phyloP scores from a whole-genome alignment of 2,329 filamentous ascomycete genomes.

The Xylaria sp. region DNA sequence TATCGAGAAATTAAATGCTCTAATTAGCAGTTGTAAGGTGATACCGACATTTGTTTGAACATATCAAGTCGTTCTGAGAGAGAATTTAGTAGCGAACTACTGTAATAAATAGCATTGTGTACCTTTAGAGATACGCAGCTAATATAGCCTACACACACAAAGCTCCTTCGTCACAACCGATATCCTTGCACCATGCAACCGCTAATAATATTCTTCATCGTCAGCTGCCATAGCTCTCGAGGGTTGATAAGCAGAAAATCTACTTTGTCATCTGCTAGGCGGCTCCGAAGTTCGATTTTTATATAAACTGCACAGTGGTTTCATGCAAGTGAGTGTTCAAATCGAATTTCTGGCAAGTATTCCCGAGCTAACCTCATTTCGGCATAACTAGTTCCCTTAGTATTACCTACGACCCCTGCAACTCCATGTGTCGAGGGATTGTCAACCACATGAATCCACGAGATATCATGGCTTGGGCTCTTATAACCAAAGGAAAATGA shows the following conservation, averaged over 20 bases:
- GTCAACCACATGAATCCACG: neutral
- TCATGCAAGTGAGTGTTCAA: neutral
- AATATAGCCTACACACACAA: neutral
- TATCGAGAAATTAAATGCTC: neutral
- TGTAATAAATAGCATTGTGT: neutral
- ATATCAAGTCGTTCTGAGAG: neutral
- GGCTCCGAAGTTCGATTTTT: neutral
- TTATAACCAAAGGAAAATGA: neutral
- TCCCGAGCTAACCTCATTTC: neutral
- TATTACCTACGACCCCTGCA: neutral
- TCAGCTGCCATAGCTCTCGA: neutral
- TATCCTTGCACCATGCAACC: neutral
- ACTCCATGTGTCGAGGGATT: neutral
- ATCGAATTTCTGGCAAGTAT: neutral
- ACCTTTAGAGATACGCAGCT: neutral
- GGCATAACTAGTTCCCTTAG: neutral
- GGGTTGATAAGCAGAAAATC: neutral
- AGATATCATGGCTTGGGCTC: neutral
- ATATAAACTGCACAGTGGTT: neutral
- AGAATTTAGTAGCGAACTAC: neutral
- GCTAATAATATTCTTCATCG: neutral
- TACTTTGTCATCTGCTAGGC: neutral
- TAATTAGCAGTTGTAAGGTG: neutral
- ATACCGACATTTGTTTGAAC: neutral
- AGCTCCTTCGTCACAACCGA: neutral